Percentiles rank a stretch among this genome's conserved stretches.
Conservation (phyloP, 805 yeast genomes). For the Lipomyces chichibuensis region DNA sequence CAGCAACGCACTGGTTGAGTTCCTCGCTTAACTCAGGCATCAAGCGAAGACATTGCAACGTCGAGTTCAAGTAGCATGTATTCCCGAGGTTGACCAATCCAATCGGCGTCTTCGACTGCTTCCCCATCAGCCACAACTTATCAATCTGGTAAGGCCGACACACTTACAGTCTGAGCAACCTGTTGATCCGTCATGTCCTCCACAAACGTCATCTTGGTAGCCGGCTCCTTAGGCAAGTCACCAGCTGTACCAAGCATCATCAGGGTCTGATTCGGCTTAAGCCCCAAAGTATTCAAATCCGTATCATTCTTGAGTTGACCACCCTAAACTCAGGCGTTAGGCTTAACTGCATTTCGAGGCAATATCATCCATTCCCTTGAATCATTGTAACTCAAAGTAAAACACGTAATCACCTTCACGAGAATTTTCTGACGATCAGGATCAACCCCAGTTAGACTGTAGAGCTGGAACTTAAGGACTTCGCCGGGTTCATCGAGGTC, state of each 20-base stretch:
- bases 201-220: constrained; percentile 58
- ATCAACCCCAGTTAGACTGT: constrained; percentile 78
- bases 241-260: constrained; percentile 95
- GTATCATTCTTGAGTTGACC: constrained; percentile 81
- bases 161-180: constrained; percentile 45
- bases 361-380: neutral
- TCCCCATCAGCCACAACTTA: neutral
- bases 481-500: constrained; percentile 60
- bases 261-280: constrained; percentile 67
- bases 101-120: constrained; percentile 50
- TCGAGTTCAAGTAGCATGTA: constrained; percentile 75
- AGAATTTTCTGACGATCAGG: constrained; percentile 86
- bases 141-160: constrained; percentile 20
- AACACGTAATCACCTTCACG: constrained; percentile 52
- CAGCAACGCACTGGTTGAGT: constrained; percentile 42
- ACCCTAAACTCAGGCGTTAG: constrained; percentile 46
- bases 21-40: constrained; percentile 55
- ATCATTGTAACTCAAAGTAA: neutral
- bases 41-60: constrained; percentile 59
- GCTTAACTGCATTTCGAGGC: neutral
- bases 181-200: constrained; percentile 66
- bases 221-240: constrained; percentile 56
- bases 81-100: constrained; percentile 74
- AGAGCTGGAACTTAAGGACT: constrained; percentile 69
- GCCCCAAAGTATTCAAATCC: constrained; percentile 53